A percentile compares a stretch with the other conserved stretches of the same genome.
phyloP scores from a whole-genome alignment of 129 eudicot species.

The Centella asiatica region DNA sequence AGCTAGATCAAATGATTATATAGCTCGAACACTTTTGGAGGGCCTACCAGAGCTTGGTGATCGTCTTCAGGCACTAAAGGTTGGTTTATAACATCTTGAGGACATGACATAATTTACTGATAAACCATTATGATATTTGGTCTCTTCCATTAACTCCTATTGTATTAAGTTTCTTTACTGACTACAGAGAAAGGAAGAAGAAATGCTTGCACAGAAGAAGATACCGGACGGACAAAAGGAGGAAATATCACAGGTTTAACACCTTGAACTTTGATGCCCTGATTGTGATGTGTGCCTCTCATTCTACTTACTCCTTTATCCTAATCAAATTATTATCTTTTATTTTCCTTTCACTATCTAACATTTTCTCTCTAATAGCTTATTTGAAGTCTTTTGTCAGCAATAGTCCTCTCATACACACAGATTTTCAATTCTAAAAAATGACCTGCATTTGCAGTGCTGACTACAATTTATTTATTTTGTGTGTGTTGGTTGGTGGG shows the following conservation, averaged over 20 bases:
- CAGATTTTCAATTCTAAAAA: background rate
- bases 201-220: constrained; percentile 94
- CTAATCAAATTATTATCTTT: too few species aligned
- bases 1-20: constrained; percentile 40
- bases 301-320: background rate
- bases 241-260: constrained; percentile 86
- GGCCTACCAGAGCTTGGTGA: constrained; percentile 83
- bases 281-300: too few species aligned
- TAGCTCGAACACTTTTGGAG: constrained; percentile 40
- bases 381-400: background rate
- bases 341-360: too few species aligned
- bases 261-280: background rate
- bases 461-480: too few species aligned
- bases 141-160: constrained; percentile 6
- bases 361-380: too few species aligned
- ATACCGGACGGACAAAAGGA: constrained; percentile 89
- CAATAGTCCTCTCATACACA: background rate
- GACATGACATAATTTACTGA: background rate
- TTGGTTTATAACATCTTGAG: constrained; percentile 12
- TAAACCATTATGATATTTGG: constrained; percentile 2
- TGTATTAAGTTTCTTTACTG: constrained; percentile 15
- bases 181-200: constrained; percentile 77
- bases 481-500: too few species aligned
- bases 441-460: background rate
- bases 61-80: constrained; percentile 74